A percentile compares a stretch with the other conserved stretches of the same genome.
These are phyloP conservation scores for Sonneratia alba DNA, from an alignment of 345 rosid species.

Conservation along the genomic window DNA sequence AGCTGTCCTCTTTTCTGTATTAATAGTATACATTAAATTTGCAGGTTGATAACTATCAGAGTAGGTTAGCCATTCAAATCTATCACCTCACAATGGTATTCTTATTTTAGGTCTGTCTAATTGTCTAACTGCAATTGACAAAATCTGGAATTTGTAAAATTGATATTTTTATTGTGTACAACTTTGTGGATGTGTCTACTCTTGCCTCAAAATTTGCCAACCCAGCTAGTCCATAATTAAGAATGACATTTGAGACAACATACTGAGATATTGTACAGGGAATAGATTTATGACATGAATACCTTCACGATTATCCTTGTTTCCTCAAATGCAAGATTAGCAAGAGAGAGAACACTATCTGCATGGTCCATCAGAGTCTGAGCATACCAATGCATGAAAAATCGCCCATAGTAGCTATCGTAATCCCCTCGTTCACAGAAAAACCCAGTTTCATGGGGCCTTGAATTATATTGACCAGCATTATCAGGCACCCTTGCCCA, in stretches of 20 bases:
- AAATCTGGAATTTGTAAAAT: background rate
- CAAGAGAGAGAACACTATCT: conserved; percentile 73
- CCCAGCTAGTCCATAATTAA: background rate
- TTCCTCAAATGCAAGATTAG: conserved; percentile 78
- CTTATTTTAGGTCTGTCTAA: too few relatives aligned
- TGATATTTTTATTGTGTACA: background rate
- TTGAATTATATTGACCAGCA: conserved; percentile 79
- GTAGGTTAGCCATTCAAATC: too few relatives aligned
- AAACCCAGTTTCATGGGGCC: conserved; percentile 88
- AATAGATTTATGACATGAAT: background rate
- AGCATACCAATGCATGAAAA: conserved; percentile 86
- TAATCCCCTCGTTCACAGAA: conserved; percentile 91
- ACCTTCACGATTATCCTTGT: conserved; percentile 71
- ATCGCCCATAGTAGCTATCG: conserved; percentile 88
- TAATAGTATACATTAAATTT: too few relatives aligned
- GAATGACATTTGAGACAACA: background rate
- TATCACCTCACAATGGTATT: too few relatives aligned
- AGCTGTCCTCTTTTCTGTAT: background rate
- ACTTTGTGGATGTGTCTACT: background rate
- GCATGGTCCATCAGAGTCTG: conserved; percentile 65
- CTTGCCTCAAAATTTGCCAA: background rate
- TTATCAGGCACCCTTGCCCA: conserved; percentile 92
- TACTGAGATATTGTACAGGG: background rate
- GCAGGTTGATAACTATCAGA: background rate
- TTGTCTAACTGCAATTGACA: background rate